Percentiles rank a stretch among this genome's conserved stretches.
These are phyloP conservation scores for Heterococcus sp. DNA, from an alignment of 108 stramenopile genomes.

Conservation along the genomic window DNA sequence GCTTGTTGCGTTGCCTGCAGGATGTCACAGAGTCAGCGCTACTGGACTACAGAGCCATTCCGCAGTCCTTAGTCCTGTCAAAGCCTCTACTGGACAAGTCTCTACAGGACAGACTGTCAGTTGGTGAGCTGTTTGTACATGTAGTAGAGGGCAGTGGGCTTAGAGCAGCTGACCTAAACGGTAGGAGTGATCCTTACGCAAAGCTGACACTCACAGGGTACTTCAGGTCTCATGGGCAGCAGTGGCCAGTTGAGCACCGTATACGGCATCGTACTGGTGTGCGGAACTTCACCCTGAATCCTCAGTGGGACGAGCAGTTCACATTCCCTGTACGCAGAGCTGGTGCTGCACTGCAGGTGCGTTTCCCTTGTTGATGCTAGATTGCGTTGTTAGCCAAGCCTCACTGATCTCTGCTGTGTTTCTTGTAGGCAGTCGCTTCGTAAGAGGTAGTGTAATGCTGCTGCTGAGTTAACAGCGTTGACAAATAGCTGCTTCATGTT, in stretches of 20 bases:
- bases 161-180: neutral
- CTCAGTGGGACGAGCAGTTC: neutral
- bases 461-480: no score
- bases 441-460: no score
- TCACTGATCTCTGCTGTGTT: no score
- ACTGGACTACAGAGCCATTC: neutral
- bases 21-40: no score
- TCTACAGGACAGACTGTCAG: neutral
- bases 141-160: neutral
- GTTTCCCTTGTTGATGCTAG: no score
- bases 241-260: neutral
- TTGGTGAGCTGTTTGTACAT: neutral
- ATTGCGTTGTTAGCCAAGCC: no score
- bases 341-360: neutral
- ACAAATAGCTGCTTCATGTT: no score
- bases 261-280: neutral
- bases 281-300: neutral
- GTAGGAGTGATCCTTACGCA: neutral
- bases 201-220: neutral
- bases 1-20: no score
- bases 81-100: neutral
- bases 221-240: neutral
- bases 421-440: no score
- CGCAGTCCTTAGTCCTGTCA: neutral
- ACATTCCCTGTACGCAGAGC: neutral